Conservation (phyloP, 768 basidiomycete species). For the Naganishia friedmannii region DNA sequence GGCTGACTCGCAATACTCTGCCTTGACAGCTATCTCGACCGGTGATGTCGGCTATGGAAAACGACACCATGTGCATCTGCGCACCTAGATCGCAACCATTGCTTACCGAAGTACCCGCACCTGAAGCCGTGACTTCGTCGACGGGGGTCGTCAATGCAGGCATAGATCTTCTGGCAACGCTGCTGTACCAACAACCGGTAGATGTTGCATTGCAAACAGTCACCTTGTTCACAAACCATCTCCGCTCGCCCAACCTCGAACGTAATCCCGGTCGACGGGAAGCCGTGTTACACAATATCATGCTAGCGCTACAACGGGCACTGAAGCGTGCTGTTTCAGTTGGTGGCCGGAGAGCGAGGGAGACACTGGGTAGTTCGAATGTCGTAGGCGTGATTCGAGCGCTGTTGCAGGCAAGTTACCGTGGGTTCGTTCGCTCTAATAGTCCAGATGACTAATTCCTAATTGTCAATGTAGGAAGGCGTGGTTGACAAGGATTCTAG, state of each 20-base stretch:
- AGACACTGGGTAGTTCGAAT: slow-evolving; percentile 40
- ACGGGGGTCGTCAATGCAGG: slow-evolving; percentile 84
- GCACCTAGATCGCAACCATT: slow-evolving; percentile 36
- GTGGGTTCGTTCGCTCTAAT: slow-evolving; percentile 31
- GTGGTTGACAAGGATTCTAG: slow-evolving; percentile 75
- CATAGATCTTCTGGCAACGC: slow-evolving; percentile 75
- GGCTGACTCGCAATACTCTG: neutral
- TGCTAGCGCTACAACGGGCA: slow-evolving; percentile 69
- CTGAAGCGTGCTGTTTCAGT: slow-evolving; percentile 54
- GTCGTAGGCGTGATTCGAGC: slow-evolving; percentile 34
- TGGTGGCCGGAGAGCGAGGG: slow-evolving; percentile 39
- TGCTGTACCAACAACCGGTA: slow-evolving; percentile 75
- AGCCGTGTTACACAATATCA: slow-evolving; percentile 76
- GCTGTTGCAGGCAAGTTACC: slow-evolving; percentile 42
- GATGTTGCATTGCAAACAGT: slow-evolving; percentile 51
- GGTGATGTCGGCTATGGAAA: slow-evolving; percentile 76
- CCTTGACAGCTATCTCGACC: slow-evolving; percentile 65
- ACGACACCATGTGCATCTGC: slow-evolving; percentile 74
- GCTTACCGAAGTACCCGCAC: neutral
- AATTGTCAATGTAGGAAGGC: slow-evolving; percentile 59
- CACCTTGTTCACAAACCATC: slow-evolving; percentile 51
- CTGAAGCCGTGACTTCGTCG: slow-evolving; percentile 64
- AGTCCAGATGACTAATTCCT: slow-evolving; percentile 21
- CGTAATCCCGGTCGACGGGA: slow-evolving; percentile 81
- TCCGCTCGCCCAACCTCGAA: slow-evolving; percentile 74